phyloP scores from a whole-genome alignment of 73 alveolate genomes.

The Loxodes magnus region DNA sequence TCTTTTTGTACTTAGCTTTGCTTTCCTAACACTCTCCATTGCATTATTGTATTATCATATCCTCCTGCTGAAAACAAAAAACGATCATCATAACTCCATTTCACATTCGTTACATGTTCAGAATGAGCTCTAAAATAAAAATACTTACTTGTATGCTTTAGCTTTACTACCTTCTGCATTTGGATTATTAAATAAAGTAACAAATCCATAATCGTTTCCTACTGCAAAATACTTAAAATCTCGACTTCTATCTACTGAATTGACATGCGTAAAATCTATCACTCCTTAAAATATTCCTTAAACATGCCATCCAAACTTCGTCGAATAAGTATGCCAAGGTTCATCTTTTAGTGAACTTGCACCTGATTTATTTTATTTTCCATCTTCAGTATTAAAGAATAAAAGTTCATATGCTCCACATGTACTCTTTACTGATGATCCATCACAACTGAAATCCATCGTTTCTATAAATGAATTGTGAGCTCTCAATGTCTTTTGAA shows the following conservation, averaged over 20 bases:
- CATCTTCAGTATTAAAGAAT: conserved; percentile 67
- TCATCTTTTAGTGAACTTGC: conserved; percentile 48
- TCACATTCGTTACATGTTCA: conserved; percentile 84
- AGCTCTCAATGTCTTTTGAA: conserved; percentile 32
- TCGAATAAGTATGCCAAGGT: conserved; percentile 75
- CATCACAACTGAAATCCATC: conserved; percentile 83
- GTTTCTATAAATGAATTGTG: conserved; percentile 75
- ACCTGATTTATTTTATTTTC: conserved; percentile 63
- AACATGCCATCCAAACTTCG: conserved; percentile 87
- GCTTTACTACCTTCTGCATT: conserved; percentile 60
- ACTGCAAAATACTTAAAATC: conserved; percentile 59
- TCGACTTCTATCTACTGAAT: conserved; percentile 58
- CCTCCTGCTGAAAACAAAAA: conserved; percentile 83
- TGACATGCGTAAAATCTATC: conserved; percentile 81
- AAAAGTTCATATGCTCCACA: conserved; percentile 89
- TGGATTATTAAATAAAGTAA: conserved; percentile 80
- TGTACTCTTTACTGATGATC: conserved; percentile 59
- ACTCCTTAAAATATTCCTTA: conserved; percentile 88
- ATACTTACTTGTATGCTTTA: too few relatives aligned
- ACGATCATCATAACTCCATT: conserved; percentile 70
- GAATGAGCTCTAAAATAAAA: conserved; percentile 91
- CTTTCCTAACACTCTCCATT: conserved; percentile 59
- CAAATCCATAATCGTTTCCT: conserved; percentile 86
- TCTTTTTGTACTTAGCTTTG: too few relatives aligned
- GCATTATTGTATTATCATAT: conserved; percentile 79